Percentiles rank a stretch among this genome's conserved stretches.
These are phyloP conservation scores for Fusarium caatingaense DNA, from an alignment of 2,329 filamentous ascomycete genomes.

Conservation along the genomic window DNA sequence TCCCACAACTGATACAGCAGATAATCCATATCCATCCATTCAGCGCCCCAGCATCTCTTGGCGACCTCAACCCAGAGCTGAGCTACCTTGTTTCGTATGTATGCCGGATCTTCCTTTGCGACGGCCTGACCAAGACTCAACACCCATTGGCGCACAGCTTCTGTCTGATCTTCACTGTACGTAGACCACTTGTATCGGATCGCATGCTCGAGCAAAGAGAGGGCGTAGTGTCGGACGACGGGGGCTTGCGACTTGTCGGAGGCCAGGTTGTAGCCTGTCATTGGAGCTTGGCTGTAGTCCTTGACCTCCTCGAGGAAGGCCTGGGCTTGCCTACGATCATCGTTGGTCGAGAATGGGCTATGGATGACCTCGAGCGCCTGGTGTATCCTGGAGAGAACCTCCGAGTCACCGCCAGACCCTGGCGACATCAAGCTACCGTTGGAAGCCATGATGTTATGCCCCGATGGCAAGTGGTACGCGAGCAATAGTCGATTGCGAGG, in stretches of 20 bases:
- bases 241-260: constrained; percentile 79
- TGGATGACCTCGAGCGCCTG: constrained; percentile 90
- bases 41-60: constrained; percentile 90
- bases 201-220: constrained; percentile 90
- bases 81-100: constrained; percentile 91
- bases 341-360: constrained; percentile 81
- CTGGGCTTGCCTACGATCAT: constrained; percentile 84
- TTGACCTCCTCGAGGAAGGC: constrained; percentile 89
- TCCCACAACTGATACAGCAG: constrained; percentile 88
- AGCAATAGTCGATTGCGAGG: constrained; percentile 23
- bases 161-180: constrained; percentile 75
- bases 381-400: constrained; percentile 75
- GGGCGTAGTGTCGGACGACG: constrained; percentile 90
- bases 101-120: constrained; percentile 78
- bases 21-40: constrained; percentile 95
- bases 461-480: constrained; percentile 14
- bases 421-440: constrained; percentile 51
- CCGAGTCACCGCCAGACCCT: constrained; percentile 54
- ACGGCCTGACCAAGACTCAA: constrained; percentile 80
- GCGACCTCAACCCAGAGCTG: constrained; percentile 95
- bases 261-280: constrained; percentile 86
- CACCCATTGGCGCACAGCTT: constrained; percentile 79
- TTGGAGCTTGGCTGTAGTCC: constrained; percentile 79
- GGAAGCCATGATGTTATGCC: constrained; percentile 49
- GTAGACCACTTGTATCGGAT: constrained; percentile 87